Percentiles rank a stretch among this genome's conserved stretches.
Conservation (phyloP, 192 early-diverging fungal genomes). For the Lunasporangiospora selenospora region DNA sequence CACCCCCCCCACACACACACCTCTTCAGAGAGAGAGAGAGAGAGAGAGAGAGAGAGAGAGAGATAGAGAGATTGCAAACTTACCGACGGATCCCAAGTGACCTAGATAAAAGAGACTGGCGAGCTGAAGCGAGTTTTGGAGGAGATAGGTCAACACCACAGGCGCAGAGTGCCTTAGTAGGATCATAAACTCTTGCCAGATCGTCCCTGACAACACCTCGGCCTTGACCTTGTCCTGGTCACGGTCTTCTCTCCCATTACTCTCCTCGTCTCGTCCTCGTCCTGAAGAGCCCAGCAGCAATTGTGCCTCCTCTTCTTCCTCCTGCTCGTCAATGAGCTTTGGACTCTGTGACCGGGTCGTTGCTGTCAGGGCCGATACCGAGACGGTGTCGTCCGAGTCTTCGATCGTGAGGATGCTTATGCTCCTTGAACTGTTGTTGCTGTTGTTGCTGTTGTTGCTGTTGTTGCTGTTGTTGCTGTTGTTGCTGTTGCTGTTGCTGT, state of each 20-base stretch:
- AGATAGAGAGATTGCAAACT: too few relatives aligned
- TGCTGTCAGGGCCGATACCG: not conserved
- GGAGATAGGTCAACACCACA: conserved; percentile 64
- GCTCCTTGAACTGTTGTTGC: not conserved
- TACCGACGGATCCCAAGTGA: conserved; percentile 54
- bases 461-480: conserved; percentile 1
- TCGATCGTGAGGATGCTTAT: not conserved
- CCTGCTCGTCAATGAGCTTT: too few relatives aligned
- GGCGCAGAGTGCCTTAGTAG: conserved; percentile 54
- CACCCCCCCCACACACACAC: too few relatives aligned
- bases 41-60: too few relatives aligned
- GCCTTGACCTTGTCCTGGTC: not conserved
- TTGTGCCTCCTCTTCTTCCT: not conserved
- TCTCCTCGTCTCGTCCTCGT: not conserved
- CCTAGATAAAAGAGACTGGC: conserved; percentile 70
- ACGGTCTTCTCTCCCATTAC: not conserved
- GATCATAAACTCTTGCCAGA: conserved; percentile 28
- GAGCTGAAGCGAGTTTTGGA: conserved; percentile 73
- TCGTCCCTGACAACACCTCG: conserved; percentile 2
- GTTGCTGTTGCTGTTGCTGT: not conserved
- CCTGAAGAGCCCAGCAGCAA: not conserved
- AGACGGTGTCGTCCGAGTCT: conserved; percentile 17
- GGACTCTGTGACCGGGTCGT: not conserved
- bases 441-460: not conserved
- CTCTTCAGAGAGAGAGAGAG: too few relatives aligned